Conservation (phyloP, 257 asterid species). For the Perilla frutescens region DNA sequence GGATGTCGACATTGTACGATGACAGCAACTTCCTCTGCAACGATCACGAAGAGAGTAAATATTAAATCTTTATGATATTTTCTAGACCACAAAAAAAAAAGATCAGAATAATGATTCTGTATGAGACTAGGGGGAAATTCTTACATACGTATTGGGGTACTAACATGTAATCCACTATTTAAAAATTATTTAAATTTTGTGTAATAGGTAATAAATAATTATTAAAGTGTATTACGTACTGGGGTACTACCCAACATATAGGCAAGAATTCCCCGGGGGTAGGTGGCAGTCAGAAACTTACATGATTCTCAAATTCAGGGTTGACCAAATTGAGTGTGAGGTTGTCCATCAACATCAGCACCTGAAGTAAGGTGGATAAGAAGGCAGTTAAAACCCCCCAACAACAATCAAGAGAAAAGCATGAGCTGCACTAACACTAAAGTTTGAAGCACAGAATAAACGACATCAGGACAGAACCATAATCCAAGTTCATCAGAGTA, state of each 20-base stretch:
- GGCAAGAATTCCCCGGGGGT: not conserved
- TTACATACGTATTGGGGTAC: too few relatives aligned
- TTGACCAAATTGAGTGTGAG: constrained; percentile 65
- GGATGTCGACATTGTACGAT: constrained; percentile 30
- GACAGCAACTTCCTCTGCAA: constrained; percentile 63
- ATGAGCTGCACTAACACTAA: not conserved
- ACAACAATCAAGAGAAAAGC: not conserved
- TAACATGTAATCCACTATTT: too few relatives aligned
- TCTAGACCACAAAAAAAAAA: too few relatives aligned
- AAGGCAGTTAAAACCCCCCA: constrained; percentile 5
- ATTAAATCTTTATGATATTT: too few relatives aligned
- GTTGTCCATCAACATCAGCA: constrained; percentile 70
- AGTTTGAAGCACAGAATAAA: not conserved
- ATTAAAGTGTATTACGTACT: too few relatives aligned
- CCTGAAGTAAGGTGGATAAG: constrained; percentile 46
- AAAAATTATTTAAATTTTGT: too few relatives aligned
- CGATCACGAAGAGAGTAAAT: constrained; percentile 25
- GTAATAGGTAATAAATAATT: too few relatives aligned
- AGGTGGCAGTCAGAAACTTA: constrained; percentile 42
- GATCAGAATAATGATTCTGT: too few relatives aligned
- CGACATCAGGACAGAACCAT: too few relatives aligned
- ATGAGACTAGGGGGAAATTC: too few relatives aligned
- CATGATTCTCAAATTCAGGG: constrained; percentile 78
- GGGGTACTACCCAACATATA: too few relatives aligned
- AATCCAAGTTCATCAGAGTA: not conserved